phyloP scores from a whole-genome alignment of 1,284 basidiomycete genomes.

The Amylostereum areolatum region DNA sequence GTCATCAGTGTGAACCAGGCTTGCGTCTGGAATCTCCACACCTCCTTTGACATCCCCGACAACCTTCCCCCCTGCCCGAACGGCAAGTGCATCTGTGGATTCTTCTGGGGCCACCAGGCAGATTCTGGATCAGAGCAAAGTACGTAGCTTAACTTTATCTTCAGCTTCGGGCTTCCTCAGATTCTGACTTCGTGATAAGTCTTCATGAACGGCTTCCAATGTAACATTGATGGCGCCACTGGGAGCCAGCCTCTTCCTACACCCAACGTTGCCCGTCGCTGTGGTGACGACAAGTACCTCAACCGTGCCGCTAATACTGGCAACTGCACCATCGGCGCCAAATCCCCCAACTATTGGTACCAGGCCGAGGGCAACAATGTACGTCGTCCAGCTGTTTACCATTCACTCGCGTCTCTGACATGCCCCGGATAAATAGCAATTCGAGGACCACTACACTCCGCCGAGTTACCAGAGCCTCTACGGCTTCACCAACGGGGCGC shows the following conservation, averaged over 20 bases:
- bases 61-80: constrained; percentile 30
- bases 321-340: constrained; percentile 66
- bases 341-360: constrained; percentile 62
- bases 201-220: constrained; percentile 75
- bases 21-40: constrained; percentile 25
- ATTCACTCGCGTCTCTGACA: neutral
- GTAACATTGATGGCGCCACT: constrained; percentile 52
- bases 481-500: constrained; percentile 53
- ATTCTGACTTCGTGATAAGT: constrained; percentile 25
- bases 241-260: constrained; percentile 47
- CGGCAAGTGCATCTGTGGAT: constrained; percentile 63
- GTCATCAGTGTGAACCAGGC: constrained; percentile 30
- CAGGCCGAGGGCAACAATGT: constrained; percentile 57
- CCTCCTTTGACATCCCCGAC: constrained; percentile 23
- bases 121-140: constrained; percentile 43
- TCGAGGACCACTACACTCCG: constrained; percentile 46
- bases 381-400: constrained; percentile 10
- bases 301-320: constrained; percentile 53
- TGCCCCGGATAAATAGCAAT: constrained; percentile 32
- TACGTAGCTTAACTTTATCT: constrained; percentile 16
- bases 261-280: constrained; percentile 46
- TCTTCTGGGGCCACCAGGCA: constrained; percentile 48
- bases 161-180: neutral
- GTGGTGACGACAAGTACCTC: constrained; percentile 15
- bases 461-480: constrained; percentile 54